Conservation (phyloP, 345 rosid genomes). For the Salix purpurea region DNA sequence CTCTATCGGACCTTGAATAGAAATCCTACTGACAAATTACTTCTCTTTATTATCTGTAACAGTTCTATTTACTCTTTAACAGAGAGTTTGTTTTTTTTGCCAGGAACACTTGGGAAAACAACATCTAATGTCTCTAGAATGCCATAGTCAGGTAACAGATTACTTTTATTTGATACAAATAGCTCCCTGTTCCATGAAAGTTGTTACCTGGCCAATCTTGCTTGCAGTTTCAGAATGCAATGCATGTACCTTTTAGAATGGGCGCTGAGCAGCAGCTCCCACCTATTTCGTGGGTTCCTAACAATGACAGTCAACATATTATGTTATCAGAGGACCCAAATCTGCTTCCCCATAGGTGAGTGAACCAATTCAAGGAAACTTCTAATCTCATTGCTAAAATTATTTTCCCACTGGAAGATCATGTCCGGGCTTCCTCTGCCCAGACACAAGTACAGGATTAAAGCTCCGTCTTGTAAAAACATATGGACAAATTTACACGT, state of each 20-base stretch:
- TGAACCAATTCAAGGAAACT: background rate
- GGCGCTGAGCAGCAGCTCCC: conserved; percentile 61
- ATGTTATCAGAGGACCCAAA: conserved; percentile 48
- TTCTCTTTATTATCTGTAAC: background rate
- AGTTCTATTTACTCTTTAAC: background rate
- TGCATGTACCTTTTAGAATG: conserved; percentile 49
- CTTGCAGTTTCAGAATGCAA: conserved; percentile 54
- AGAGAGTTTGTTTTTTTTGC: background rate
- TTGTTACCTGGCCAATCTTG: conserved; percentile 5
- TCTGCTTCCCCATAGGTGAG: conserved; percentile 48
- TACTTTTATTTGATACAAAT: conserved; percentile 3
- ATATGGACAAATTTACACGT: background rate
- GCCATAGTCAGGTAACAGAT: conserved; percentile 42
- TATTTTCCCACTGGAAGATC: background rate
- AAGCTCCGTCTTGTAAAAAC: background rate
- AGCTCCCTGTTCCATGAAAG: background rate
- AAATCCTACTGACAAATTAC: background rate
- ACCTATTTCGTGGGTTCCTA: conserved; percentile 53
- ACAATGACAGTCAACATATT: conserved; percentile 39
- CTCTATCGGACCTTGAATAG: background rate
- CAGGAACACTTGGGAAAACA: conserved; percentile 49
- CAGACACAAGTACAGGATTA: background rate
- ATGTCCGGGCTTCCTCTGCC: background rate
- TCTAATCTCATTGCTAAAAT: background rate
- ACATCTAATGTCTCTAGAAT: conserved; percentile 51